These are phyloP conservation scores for Aureobasidium sp. DNA, from an alignment of 2,329 filamentous ascomycete genomes.

Conservation along the genomic window DNA sequence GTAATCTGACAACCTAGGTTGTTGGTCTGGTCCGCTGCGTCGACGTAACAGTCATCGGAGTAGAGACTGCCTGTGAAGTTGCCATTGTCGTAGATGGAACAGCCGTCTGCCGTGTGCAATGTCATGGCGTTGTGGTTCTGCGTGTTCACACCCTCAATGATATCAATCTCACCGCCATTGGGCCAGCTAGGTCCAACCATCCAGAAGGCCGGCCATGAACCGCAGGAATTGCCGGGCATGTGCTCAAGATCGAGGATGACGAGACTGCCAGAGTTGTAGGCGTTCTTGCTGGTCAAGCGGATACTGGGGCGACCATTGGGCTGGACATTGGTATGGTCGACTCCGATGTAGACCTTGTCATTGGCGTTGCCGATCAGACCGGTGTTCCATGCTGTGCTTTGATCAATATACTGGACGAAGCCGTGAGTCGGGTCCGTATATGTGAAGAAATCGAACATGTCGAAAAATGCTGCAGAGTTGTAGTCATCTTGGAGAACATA, in stretches of 20 bases:
- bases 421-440: slow-evolving; percentile 31
- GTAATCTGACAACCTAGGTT: slow-evolving; percentile 34
- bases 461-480: slow-evolving; percentile 20
- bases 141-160: slow-evolving; percentile 35
- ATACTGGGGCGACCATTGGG: slow-evolving; percentile 61
- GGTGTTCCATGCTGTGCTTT: slow-evolving; percentile 23
- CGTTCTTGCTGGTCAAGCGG: slow-evolving; percentile 59
- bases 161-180: slow-evolving; percentile 33
- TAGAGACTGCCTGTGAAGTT: slow-evolving; percentile 64
- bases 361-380: slow-evolving; percentile 22
- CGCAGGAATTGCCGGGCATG: slow-evolving; percentile 65
- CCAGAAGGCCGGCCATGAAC: slow-evolving; percentile 65
- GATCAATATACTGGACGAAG: slow-evolving; percentile 32
- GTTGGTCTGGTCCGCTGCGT: slow-evolving; percentile 35
- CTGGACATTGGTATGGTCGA: slow-evolving; percentile 33
- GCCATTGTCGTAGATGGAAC: slow-evolving; percentile 38
- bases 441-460: slow-evolving; percentile 23
- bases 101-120: slow-evolving; percentile 30
- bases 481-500: slow-evolving; percentile 22
- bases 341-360: slow-evolving; percentile 27
- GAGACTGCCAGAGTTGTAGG: slow-evolving; percentile 55
- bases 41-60: slow-evolving; percentile 26
- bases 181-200: slow-evolving; percentile 52
- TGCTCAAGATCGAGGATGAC: slow-evolving; percentile 66
- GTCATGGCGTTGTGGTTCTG: slow-evolving; percentile 29